A percentile compares a stretch with the other conserved stretches of the same genome.
Conservation (phyloP, 257 asterid genomes). For the Rauvolfia tetraphylla region DNA sequence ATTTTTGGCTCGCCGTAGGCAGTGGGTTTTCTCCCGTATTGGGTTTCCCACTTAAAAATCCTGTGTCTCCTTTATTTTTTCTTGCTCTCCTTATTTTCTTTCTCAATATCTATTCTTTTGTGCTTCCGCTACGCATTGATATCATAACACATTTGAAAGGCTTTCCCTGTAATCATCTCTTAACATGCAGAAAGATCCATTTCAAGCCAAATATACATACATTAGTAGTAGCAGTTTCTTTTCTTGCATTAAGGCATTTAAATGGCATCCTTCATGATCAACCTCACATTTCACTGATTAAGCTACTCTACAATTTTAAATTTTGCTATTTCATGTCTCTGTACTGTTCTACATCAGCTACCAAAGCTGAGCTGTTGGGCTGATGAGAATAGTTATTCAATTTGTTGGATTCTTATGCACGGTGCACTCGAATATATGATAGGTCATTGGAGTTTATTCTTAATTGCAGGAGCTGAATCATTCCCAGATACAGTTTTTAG, state of each 20-base stretch:
- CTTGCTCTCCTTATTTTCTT: too few relatives aligned
- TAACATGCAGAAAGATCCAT: background rate
- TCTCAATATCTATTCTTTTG: too few relatives aligned
- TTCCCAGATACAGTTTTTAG: constrained; percentile 39
- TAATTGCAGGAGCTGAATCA: constrained; percentile 31
- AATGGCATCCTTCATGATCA: background rate
- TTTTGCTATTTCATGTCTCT: background rate
- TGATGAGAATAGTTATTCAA: background rate
- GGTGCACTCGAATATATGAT: background rate
- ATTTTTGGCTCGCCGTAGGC: too few relatives aligned
- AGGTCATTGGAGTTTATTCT: background rate
- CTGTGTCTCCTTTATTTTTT: too few relatives aligned
- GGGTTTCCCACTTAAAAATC: too few relatives aligned
- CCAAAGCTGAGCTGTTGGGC: background rate
- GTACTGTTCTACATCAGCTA: too few relatives aligned
- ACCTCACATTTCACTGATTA: background rate
- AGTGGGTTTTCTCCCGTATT: too few relatives aligned
- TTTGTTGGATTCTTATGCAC: background rate
- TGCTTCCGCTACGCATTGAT: too few relatives aligned
- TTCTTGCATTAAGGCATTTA: background rate
- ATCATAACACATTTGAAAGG: too few relatives aligned
- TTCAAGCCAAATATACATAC: background rate
- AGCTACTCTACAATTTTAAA: background rate
- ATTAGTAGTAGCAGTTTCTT: background rate
- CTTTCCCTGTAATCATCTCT: background rate